These are phyloP conservation scores for Aeschynomene evenia DNA, from an alignment of 306 rosid species.

Conservation along the genomic window DNA sequence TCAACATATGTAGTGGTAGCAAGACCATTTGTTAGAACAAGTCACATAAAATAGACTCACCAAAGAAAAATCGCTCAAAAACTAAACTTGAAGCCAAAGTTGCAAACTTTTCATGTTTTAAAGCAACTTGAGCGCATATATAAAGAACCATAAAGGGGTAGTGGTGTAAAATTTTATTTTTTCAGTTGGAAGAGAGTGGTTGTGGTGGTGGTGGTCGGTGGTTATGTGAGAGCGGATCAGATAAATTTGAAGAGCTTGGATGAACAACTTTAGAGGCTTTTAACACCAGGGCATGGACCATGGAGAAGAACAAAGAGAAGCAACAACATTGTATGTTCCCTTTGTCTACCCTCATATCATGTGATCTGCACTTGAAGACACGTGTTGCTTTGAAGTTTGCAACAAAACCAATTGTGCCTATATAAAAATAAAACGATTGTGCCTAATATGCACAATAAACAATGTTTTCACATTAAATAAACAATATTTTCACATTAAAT, in stretches of 20 bases:
- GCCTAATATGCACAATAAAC: too few relatives aligned
- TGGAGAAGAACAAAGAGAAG: constrained; percentile 82
- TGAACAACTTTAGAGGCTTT: constrained; percentile 94
- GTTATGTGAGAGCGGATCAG: constrained; percentile 97
- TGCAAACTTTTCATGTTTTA: constrained; percentile 10
- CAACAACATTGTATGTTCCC: too few relatives aligned
- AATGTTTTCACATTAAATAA: too few relatives aligned
- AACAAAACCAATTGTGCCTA: too few relatives aligned
- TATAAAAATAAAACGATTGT: too few relatives aligned
- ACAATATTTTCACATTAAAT: too few relatives aligned
- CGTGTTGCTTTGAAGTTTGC: too few relatives aligned
- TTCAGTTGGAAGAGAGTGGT: constrained; percentile 35
- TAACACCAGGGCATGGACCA: constrained; percentile 82
- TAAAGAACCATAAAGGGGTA: constrained; percentile 19
- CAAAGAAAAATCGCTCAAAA: constrained; percentile 26
- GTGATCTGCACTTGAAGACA: too few relatives aligned
- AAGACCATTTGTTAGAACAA: background rate
- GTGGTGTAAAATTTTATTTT: background rate
- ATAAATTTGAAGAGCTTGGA: constrained; percentile 99
- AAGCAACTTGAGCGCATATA: constrained; percentile 1
- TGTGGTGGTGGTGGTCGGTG: constrained; percentile 47
- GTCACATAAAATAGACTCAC: constrained; percentile 23
- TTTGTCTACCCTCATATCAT: too few relatives aligned
- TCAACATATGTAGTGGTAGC: constrained; percentile 7
- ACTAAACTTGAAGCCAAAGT: constrained; percentile 25